Conservation (phyloP, 2,329 filamentous ascomycete species). For the Monosporascus cannonballus region DNA sequence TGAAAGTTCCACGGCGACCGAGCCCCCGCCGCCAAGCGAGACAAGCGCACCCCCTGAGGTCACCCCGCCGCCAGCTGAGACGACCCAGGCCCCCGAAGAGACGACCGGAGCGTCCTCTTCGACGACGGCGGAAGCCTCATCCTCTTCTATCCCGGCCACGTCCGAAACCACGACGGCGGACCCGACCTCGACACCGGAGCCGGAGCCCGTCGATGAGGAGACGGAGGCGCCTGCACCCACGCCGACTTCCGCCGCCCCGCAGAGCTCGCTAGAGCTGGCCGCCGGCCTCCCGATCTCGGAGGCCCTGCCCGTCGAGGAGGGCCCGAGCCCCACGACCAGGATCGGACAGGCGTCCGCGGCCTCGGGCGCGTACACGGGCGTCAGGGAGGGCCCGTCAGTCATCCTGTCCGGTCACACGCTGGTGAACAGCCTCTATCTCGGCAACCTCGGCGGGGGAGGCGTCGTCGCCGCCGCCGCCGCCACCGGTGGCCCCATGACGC, state of each 20-base stretch:
- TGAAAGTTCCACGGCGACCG: background rate
- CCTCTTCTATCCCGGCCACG: no score
- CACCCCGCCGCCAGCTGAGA: background rate
- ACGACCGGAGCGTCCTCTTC: background rate
- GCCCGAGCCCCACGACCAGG: no score
- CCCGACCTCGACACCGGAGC: no score
- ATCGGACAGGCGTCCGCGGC: conserved; percentile 8
- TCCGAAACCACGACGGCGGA: no score
- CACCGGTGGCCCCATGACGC: no score
- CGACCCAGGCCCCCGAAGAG: background rate
- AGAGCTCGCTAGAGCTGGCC: background rate
- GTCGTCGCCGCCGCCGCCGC: background rate
- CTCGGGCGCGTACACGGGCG: conserved; percentile 18
- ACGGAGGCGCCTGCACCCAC: no score
- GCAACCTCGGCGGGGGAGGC: conserved; percentile 8
- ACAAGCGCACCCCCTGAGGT: background rate
- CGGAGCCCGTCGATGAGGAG: no score
- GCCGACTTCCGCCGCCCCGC: no score
- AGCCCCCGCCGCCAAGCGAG: no score
- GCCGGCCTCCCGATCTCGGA: background rate
- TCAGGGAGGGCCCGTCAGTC: conserved; percentile 20
- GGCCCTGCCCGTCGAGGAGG: conserved; percentile 1
- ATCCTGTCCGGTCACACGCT: conserved; percentile 18
- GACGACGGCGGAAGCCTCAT: no score
- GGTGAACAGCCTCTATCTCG: conserved; percentile 20